phyloP scores from a whole-genome alignment of 2,329 filamentous ascomycete genomes.

The Aspergillus brasiliensis region DNA sequence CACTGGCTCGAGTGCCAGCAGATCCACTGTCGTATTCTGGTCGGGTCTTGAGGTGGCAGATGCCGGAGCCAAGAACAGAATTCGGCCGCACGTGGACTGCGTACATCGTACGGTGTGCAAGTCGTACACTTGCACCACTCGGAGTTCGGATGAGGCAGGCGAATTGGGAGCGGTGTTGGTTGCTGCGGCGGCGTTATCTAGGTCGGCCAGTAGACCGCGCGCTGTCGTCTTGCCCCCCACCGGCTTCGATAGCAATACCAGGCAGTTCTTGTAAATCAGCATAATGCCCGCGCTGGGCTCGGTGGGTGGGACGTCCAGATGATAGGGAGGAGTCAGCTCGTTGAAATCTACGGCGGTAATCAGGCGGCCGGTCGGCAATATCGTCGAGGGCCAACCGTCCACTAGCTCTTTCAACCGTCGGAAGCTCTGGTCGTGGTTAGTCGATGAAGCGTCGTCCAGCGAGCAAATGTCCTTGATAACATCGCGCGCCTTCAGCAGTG shows the following conservation, averaged over 20 bases:
- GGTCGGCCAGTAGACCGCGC: conserved; percentile 76
- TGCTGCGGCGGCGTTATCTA: conserved; percentile 75
- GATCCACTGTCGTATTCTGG: conserved; percentile 39
- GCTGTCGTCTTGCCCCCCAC: conserved; percentile 66
- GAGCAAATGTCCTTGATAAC: conserved; percentile 96
- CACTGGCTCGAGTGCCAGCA: conserved; percentile 70
- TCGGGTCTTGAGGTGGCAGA: conserved; percentile 24
- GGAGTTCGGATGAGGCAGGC: conserved; percentile 63
- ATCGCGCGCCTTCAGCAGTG: conserved; percentile 84
- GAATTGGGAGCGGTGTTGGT: conserved; percentile 28
- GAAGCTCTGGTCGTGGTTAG: conserved; percentile 71
- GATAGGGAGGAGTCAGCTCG: conserved; percentile 74
- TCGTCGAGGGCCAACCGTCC: conserved; percentile 71
- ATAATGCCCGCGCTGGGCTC: conserved; percentile 67
- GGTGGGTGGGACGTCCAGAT: conserved; percentile 45
- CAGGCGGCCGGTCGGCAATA: conserved; percentile 74
- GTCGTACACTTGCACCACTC: conserved; percentile 72
- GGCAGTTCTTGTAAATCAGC: conserved; percentile 78
- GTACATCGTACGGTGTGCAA: conserved; percentile 71
- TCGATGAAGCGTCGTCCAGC: conserved; percentile 69
- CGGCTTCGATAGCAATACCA: conserved; percentile 75
- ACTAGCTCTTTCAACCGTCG: conserved; percentile 75
- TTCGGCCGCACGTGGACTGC: conserved; percentile 43
- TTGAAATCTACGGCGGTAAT: conserved; percentile 79
- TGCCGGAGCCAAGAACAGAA: conserved; percentile 40